Percentiles rank a stretch among this genome's conserved stretches.
These are phyloP conservation scores for Yarrowia hollandica DNA, from an alignment of 805 yeast species.

Conservation along the genomic window DNA sequence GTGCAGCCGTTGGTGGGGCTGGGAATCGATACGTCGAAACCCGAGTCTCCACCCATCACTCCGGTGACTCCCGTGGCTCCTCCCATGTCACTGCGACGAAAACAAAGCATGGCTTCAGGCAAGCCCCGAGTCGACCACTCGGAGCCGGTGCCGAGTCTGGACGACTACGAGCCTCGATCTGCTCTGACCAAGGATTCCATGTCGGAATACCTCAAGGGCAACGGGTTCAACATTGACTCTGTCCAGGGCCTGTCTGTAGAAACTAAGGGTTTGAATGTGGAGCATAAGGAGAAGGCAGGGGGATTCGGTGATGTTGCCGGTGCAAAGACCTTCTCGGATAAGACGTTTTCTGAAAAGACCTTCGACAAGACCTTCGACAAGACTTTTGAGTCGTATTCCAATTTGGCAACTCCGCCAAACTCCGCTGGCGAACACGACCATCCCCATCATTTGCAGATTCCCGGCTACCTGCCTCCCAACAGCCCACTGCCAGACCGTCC, in stretches of 20 bases:
- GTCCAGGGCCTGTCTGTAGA: not conserved
- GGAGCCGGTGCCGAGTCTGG: not conserved
- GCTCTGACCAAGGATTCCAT: not conserved
- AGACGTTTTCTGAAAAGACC: too few species aligned
- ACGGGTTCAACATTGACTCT: not conserved
- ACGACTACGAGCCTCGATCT: not conserved
- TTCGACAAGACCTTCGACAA: too few species aligned
- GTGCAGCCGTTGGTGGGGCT: not conserved
- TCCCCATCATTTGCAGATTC: conserved; percentile 13
- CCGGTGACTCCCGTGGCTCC: conserved; percentile 3
- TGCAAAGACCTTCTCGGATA: not conserved
- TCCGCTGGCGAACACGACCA: not conserved
- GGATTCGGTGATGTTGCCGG: not conserved
- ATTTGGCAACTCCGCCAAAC: not conserved
- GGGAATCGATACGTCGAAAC: conserved; percentile 11
- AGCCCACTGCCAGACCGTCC: not conserved
- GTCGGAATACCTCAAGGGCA: conserved; percentile 4
- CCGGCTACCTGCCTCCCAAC: conserved; percentile 18
- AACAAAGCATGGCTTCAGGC: conserved; percentile 18
- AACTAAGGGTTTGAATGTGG: not conserved
- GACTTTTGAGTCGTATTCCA: not conserved
- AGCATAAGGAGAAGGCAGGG: not conserved
- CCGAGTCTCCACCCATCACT: not conserved
- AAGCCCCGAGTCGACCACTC: not conserved
- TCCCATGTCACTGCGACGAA: conserved; percentile 18